Base-by-base conservation (phyloP, 176 grass and related monocot species). In the Carex parvula region DNA sequence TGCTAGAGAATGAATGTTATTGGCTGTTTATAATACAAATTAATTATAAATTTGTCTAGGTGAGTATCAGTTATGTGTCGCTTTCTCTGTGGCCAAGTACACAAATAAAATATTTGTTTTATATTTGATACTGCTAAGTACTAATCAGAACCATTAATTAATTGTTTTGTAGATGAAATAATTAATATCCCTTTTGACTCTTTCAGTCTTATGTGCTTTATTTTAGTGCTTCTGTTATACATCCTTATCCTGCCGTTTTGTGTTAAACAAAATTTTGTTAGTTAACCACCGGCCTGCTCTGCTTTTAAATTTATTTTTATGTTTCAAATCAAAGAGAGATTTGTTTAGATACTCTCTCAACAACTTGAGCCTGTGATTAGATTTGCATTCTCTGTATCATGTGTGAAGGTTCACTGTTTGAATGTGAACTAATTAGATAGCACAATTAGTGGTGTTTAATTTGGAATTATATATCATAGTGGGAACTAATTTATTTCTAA, bases 61-160 rank as follows among this genome's bases (percentile, higher is more conserved):
- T 35, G 14, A 16, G 4, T 35, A 35, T 68, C 13, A 67, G 30
- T 67, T 67, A 17, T 35, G 30, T 17, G 64, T 67, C 64, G 14
- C 14, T 67, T 67, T 67, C 30, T 12, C 9, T 10, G 66, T 69
- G 66, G 33, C 33, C 66, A 35, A 7, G 66, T 69, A 29, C 33
- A 69, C 16, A 37, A 41, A 69, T 41, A 41, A 69, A 69, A 69
- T 69, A 17, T 18, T 26, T 26, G n/a, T n/a, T 6, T 17, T 12
- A 18, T 12, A 18, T 10, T 69, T 69, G 66, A 69, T 69, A 41
- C 33, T 41, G 42, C 1, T 50, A 12, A 50, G 46, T 50, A 10
- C 15, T 69, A 41, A 69, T 69, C 66, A 69, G 66, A 69, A 69
- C 15, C 14, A 69, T 18, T 69, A n/a, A 69, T 18, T 69, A n/a